Evolutionary conservation across 805 yeast genomes (phyloP).

Genomic region (Candida xyloterini): DNA sequence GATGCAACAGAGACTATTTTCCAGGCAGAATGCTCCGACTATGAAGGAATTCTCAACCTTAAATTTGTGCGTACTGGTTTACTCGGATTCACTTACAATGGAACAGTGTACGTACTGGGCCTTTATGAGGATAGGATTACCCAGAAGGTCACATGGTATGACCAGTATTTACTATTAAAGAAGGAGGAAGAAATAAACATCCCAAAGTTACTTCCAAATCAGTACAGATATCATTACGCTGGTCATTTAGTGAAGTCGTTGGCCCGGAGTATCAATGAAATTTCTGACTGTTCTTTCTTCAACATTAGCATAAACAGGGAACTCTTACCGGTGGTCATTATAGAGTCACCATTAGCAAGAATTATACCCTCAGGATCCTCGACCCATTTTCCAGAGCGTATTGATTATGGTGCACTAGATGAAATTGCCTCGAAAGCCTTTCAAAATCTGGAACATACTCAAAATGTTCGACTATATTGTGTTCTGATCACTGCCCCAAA

Average conservation of each 20-base stretch:
- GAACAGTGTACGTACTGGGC: conserved; percentile 85
- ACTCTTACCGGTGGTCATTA: conserved; percentile 77
- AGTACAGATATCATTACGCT: conserved; percentile 68
- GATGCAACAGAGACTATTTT: conserved; percentile 71
- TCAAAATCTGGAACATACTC: conserved; percentile 49
- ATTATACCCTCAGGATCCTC: neutral
- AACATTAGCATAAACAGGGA: conserved; percentile 78
- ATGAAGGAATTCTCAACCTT: conserved; percentile 64
- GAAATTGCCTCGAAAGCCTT: conserved; percentile 47
- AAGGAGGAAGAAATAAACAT: conserved; percentile 7
- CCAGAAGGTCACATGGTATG: conserved; percentile 69
- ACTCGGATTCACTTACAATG: conserved; percentile 83
- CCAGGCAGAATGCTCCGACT: conserved; percentile 77
- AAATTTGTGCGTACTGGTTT: conserved; percentile 89
- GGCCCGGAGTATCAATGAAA: conserved; percentile 74
- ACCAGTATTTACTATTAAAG: conserved; percentile 37
- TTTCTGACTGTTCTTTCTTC: conserved; percentile 88
- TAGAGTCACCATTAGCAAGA: conserved; percentile 48
- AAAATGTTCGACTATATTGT: conserved; percentile 77
- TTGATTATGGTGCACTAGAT: conserved; percentile 43
- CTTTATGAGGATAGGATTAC: conserved; percentile 87
- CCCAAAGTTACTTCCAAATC: conserved; percentile 7
- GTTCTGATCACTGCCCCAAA: conserved; percentile 77
- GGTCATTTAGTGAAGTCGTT: conserved; percentile 84
- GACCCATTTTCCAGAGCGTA: conserved; percentile 9